These are phyloP conservation scores for Nakazawaea laoshanensis DNA, from an alignment of 805 yeast genomes.

Conservation along the genomic window DNA sequence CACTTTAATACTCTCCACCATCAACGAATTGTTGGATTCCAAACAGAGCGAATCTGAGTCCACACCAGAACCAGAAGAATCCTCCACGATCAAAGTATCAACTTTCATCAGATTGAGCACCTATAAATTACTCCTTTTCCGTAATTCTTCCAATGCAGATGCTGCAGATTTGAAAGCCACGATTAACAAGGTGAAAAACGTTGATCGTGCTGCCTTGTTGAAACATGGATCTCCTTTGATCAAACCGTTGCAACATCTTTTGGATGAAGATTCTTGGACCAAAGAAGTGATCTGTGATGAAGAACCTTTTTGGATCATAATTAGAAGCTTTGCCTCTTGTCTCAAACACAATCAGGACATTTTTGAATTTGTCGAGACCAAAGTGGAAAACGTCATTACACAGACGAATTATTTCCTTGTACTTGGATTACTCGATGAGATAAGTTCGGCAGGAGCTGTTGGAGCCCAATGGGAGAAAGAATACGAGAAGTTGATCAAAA, in stretches of 20 bases:
- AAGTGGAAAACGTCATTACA: constrained; percentile 30
- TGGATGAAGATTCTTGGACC: constrained; percentile 36
- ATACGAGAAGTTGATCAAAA: constrained; percentile 32
- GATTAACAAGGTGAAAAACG: constrained; percentile 16
- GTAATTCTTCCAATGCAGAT: constrained; percentile 21
- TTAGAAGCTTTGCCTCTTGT: constrained; percentile 35
- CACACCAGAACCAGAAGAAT: constrained; percentile 8
- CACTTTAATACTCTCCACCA: constrained; percentile 11
- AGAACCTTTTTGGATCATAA: constrained; percentile 39
- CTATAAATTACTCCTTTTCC: constrained; percentile 40
- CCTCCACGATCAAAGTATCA: constrained; percentile 17
- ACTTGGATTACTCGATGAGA: constrained; percentile 67
- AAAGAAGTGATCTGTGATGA: constrained; percentile 24
- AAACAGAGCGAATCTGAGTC: constrained; percentile 2
- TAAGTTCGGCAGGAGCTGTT: constrained; percentile 73
- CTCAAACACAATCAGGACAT: constrained; percentile 32
- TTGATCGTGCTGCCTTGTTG: constrained; percentile 34
- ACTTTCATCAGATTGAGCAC: constrained; percentile 35
- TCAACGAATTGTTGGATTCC: constrained; percentile 15
- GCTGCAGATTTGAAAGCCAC: constrained; percentile 15
- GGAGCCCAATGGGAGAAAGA: constrained; percentile 74
- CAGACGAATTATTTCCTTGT: constrained; percentile 52
- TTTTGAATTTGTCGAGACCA: constrained; percentile 35
- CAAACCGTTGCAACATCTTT: constrained; percentile 41
- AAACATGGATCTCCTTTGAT: constrained; percentile 36